Percentiles rank a stretch among this genome's conserved stretches.
Conservation (phyloP, 345 rosid species). For the Brassica nigra region DNA sequence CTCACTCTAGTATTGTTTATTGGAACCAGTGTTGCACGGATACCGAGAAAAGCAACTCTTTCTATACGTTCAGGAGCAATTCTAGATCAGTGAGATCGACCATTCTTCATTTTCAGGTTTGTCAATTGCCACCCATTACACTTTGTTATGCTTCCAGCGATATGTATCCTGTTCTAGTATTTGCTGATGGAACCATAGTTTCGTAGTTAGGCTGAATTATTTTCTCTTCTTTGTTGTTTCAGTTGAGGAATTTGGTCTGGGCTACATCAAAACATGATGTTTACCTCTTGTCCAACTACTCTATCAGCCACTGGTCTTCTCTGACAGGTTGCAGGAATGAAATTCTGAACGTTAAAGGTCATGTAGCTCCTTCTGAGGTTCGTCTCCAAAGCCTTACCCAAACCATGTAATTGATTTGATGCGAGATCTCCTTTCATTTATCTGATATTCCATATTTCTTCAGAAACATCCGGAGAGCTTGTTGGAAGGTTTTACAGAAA, state of each 20-base stretch:
- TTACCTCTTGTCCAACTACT: slow-evolving; percentile 69
- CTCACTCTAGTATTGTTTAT: slow-evolving; percentile 12
- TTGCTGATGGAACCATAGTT: slow-evolving; percentile 6
- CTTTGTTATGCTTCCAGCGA: not conserved
- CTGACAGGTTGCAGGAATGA: slow-evolving; percentile 51
- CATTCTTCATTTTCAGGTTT: slow-evolving; percentile 79
- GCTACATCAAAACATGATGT: slow-evolving; percentile 81
- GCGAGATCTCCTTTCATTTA: not conserved
- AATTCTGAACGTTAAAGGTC: slow-evolving; percentile 71
- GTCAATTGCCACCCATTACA: not conserved
- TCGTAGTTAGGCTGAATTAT: slow-evolving; percentile 3
- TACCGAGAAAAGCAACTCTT: slow-evolving; percentile 53
- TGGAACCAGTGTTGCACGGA: slow-evolving; percentile 49
- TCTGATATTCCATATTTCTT: not conserved
- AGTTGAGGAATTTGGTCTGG: slow-evolving; percentile 87
- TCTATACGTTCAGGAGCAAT: slow-evolving; percentile 62
- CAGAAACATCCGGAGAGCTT: slow-evolving; percentile 80
- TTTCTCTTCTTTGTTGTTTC: slow-evolving; percentile 32
- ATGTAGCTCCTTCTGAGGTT: slow-evolving; percentile 76
- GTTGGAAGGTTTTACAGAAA: slow-evolving; percentile 75
- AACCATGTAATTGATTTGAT: not conserved
- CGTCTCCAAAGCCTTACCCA: slow-evolving; percentile 10
- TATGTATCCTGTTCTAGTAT: not conserved
- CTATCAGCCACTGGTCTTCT: slow-evolving; percentile 73
- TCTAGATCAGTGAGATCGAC: slow-evolving; percentile 76